Evolutionary conservation across 2,329 filamentous ascomycete species (phyloP).

Genomic region (Bisporella sp.): DNA sequence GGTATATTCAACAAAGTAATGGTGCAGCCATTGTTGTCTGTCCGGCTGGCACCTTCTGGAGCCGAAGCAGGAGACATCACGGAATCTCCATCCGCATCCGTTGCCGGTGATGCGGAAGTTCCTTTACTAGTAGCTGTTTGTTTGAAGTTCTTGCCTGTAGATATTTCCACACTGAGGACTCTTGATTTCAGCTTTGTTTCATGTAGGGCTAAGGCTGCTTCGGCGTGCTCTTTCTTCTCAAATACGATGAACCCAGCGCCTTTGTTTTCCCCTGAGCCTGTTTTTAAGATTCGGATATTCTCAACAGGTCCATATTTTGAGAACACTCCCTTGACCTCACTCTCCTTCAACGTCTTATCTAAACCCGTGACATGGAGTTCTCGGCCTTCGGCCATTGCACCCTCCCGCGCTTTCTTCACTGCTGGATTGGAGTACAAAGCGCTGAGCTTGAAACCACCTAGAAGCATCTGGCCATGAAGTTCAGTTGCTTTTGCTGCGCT

Average conservation of each 20-base stretch:
- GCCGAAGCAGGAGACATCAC: slow-evolving; percentile 25
- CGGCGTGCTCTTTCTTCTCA: slow-evolving; percentile 60
- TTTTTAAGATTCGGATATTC: slow-evolving; percentile 63
- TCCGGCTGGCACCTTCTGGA: slow-evolving; percentile 32
- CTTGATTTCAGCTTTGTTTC: slow-evolving; percentile 62
- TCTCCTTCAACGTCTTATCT: slow-evolving; percentile 53
- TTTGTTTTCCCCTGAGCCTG: slow-evolving; percentile 59
- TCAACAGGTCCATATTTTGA: slow-evolving; percentile 69
- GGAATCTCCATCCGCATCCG: slow-evolving; percentile 27
- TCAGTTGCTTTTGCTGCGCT: slow-evolving; percentile 64
- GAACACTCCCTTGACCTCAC: slow-evolving; percentile 66
- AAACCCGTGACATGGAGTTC: slow-evolving; percentile 75
- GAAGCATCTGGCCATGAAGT: slow-evolving; percentile 65
- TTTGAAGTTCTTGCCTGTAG: slow-evolving; percentile 49
- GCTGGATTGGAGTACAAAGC: slow-evolving; percentile 81
- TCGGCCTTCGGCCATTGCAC: slow-evolving; percentile 77
- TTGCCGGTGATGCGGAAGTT: slow-evolving; percentile 27
- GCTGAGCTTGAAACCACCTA: slow-evolving; percentile 60
- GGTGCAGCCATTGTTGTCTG: slow-evolving; percentile 57
- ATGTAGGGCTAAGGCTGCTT: slow-evolving; percentile 62
- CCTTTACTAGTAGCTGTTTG: slow-evolving; percentile 41
- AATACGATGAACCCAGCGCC: slow-evolving; percentile 81
- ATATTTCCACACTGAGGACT: slow-evolving; percentile 59
- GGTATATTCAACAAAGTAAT: slow-evolving; percentile 79
- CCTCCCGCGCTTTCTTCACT: slow-evolving; percentile 70